Evolutionary conservation across 1,284 basidiomycete species (phyloP), one percentile per base, ranked within the genome.

Genomic region (Gomphus bonarii): DNA sequence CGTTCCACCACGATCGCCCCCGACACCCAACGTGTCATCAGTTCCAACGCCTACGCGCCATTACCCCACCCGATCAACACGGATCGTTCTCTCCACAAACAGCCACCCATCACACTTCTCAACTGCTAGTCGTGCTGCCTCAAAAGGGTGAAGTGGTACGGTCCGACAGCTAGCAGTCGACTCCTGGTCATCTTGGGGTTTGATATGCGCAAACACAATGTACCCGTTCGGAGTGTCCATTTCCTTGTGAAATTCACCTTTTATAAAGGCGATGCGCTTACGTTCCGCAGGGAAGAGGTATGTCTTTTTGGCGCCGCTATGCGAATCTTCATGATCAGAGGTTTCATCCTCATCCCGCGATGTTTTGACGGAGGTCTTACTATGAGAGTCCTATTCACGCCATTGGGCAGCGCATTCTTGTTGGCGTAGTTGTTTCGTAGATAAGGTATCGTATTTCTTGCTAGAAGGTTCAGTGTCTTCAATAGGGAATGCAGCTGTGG

Each of bases 241-340:
- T 25, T 78, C 76, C 12, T 64, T 60, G 69, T 95, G 91, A 65
- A 94, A 81, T 63, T 95, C 90, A 59, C 86, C 84, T 66, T 93
- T 92, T 70, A 98, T 97, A 68, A 93, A 97, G 0, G 94, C 91
- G 42, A 98, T 85, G 64, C 88, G 90, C 71, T 95, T 91, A 76
- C 97, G 98, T 69, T 97, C 90, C 58, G 79, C 80, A 0, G 90
- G 77, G 18, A 82, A 91, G 55, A 97, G 78, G 67, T 85, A 86
- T 59, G 80, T 74, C 22, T 69, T 71, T 62, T 77, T 75, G 16
- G 70, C 64, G 44, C 68, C 66, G 38, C 64, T 65, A 10, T 65
- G 62, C 20, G 70, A 72, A 28, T 75, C 73, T 35, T 74, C 72
- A 57, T 66, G 67, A 67, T 77, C 79, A 30, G 75, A 67, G 30